Percentiles rank a stretch among this genome's conserved stretches.
Conservation (phyloP, 2,329 filamentous ascomycete species). For the Phaeosphaeriaceae sp. region DNA sequence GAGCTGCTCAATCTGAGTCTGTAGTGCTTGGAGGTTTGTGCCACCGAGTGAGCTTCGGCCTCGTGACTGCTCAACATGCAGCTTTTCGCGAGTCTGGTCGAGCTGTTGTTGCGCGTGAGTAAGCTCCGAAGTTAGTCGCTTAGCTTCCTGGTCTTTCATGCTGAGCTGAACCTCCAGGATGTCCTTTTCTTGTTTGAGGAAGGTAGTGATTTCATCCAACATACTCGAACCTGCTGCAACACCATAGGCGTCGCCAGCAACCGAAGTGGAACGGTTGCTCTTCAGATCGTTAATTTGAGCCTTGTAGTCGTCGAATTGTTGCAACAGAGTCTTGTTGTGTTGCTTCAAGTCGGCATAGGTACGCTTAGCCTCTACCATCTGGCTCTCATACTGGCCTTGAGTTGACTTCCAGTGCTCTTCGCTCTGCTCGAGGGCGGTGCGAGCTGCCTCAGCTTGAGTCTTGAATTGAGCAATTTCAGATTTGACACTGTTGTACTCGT, state of each 20-base stretch:
- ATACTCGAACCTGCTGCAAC: constrained; percentile 70
- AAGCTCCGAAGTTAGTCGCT: constrained; percentile 87
- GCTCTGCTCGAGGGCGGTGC: constrained; percentile 76
- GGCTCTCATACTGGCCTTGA: constrained; percentile 79
- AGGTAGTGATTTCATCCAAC: constrained; percentile 88
- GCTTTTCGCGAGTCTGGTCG: constrained; percentile 85
- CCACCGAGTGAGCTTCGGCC: constrained; percentile 75
- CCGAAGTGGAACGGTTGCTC: constrained; percentile 68
- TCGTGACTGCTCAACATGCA: constrained; percentile 84
- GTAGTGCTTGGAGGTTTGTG: constrained; percentile 84
- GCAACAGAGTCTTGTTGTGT: constrained; percentile 89
- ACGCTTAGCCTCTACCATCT: constrained; percentile 77
- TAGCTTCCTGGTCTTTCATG: constrained; percentile 83
- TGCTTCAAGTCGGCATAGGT: constrained; percentile 83
- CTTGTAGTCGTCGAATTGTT: constrained; percentile 84
- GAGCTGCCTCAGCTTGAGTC: constrained; percentile 85
- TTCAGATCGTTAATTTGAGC: constrained; percentile 81
- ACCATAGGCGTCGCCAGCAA: constrained; percentile 59
- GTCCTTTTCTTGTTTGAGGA: constrained; percentile 93
- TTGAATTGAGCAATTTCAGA: constrained; percentile 76
- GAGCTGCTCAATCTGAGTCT: constrained; percentile 93
- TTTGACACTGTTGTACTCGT: constrained; percentile 82
- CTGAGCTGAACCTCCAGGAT: constrained; percentile 97
- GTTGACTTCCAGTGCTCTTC: constrained; percentile 89
- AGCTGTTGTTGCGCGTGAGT: constrained; percentile 86